These are phyloP conservation scores for Bimuria novae-zelandiae DNA, from an alignment of 2,329 filamentous ascomycete genomes.

Conservation along the genomic window DNA sequence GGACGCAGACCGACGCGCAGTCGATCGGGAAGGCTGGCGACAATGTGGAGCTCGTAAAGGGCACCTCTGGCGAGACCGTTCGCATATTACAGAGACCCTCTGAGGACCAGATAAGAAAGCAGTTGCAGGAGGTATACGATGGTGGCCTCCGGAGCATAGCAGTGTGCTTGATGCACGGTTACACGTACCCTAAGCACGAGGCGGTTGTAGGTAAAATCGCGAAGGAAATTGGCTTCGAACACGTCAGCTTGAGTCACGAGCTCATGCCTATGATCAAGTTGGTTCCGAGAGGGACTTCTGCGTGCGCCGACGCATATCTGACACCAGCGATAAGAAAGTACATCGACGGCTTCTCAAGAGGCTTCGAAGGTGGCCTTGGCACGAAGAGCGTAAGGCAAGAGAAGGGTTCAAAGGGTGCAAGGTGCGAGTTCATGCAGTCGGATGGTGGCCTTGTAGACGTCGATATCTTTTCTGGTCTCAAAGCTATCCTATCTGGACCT, in stretches of 20 bases:
- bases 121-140: slow-evolving; percentile 70
- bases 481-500: slow-evolving; percentile 84
- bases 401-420: slow-evolving; percentile 67
- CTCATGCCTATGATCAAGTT: slow-evolving; percentile 90
- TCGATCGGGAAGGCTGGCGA: slow-evolving; percentile 52
- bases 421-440: slow-evolving; percentile 95
- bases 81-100: slow-evolving; percentile 69
- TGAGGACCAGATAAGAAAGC: slow-evolving; percentile 59
- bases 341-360: slow-evolving; percentile 74
- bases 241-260: slow-evolving; percentile 80
- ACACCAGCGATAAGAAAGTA: slow-evolving; percentile 81
- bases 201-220: slow-evolving; percentile 76
- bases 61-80: slow-evolving; percentile 75
- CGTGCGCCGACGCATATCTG: slow-evolving; percentile 79
- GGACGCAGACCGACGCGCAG: slow-evolving; percentile 61
- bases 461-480: slow-evolving; percentile 79
- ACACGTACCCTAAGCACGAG: slow-evolving; percentile 88
- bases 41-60: slow-evolving; percentile 66
- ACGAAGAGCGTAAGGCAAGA: slow-evolving; percentile 73
- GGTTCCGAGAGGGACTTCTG: slow-evolving; percentile 74
- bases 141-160: slow-evolving; percentile 79
- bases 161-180: slow-evolving; percentile 89
- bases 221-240: slow-evolving; percentile 77
- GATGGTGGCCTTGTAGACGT: slow-evolving; percentile 75
- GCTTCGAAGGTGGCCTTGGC: slow-evolving; percentile 81